A percentile compares a stretch with the other conserved stretches of the same genome.
Conservation (phyloP, 176 grass and related monocot species). For the Musa troglodytarum region DNA sequence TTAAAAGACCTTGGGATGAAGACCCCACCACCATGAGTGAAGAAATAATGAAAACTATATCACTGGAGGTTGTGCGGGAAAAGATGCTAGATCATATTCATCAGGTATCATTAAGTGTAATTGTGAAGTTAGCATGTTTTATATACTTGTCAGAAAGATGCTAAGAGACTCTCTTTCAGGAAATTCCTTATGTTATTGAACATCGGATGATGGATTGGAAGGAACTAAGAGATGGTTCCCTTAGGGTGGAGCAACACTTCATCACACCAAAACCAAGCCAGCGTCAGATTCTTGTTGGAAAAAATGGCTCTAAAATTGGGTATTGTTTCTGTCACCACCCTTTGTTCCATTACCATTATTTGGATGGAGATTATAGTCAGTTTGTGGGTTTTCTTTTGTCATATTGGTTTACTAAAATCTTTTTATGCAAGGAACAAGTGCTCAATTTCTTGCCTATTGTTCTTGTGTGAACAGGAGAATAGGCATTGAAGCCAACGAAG, state of each 20-base stretch:
- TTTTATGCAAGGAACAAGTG: neutral
- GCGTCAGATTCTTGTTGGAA: slow-evolving; percentile 94
- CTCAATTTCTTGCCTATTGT: neutral
- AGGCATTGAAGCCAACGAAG: slow-evolving; percentile 90
- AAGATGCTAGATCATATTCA: slow-evolving; percentile 93
- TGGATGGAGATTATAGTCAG: neutral
- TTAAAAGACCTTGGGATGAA: slow-evolving; percentile 92
- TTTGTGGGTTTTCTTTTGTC: no score
- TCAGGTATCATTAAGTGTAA: slow-evolving; percentile 44
- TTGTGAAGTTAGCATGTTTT: slow-evolving; percentile 4
- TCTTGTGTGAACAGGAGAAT: slow-evolving; percentile 64
- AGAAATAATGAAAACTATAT: slow-evolving; percentile 91
- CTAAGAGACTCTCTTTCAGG: slow-evolving; percentile 37
- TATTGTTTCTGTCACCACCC: slow-evolving; percentile 21
- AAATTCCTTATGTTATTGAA: slow-evolving; percentile 95
- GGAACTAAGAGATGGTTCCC: slow-evolving; percentile 90
- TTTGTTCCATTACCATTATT: neutral
- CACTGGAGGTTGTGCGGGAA: slow-evolving; percentile 89
- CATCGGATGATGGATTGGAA: slow-evolving; percentile 89
- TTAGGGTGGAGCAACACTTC: slow-evolving; percentile 91
- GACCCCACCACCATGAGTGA: slow-evolving; percentile 76
- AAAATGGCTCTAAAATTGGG: slow-evolving; percentile 98
- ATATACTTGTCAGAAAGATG: slow-evolving; percentile 22
- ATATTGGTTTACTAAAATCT: no score
- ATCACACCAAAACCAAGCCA: slow-evolving; percentile 88